Conservation (phyloP, 257 asterid genomes). For the Solanum stenotomum region DNA sequence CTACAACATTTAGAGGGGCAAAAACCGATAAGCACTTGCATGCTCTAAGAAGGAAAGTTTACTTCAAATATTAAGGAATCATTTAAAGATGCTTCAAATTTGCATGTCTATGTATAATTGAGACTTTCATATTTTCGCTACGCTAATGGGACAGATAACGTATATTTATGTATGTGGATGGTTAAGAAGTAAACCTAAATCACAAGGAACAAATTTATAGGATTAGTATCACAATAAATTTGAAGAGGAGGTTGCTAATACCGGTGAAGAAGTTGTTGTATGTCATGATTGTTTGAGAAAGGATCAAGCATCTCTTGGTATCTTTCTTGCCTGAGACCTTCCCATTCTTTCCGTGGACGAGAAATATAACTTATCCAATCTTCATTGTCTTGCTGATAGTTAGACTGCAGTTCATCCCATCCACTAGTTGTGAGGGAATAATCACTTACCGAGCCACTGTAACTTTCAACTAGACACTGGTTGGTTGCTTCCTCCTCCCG, state of each 20-base stretch:
- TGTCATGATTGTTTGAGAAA: constrained; percentile 51
- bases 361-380: constrained; percentile 76
- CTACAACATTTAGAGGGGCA: neutral
- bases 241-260: neutral
- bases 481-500: constrained; percentile 7
- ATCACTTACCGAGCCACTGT: constrained; percentile 33
- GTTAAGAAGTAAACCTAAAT: neutral
- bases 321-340: constrained; percentile 74
- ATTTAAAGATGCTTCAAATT: neutral
- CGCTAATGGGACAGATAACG: neutral
- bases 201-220: neutral
- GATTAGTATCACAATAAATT: neutral
- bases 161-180: neutral
- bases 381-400: constrained; percentile 17
- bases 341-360: constrained; percentile 90
- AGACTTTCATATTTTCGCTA: neutral
- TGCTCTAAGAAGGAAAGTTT: neutral
- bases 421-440: constrained; percentile 29
- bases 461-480: constrained; percentile 25
- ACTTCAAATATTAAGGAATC: neutral
- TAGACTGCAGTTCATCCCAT: constrained; percentile 48
- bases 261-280: constrained; percentile 65
- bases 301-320: constrained; percentile 90
- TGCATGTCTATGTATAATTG: neutral
- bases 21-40: neutral